Evolutionary conservation across 768 basidiomycete species (phyloP).

Genomic region (Amanita rimosa): DNA sequence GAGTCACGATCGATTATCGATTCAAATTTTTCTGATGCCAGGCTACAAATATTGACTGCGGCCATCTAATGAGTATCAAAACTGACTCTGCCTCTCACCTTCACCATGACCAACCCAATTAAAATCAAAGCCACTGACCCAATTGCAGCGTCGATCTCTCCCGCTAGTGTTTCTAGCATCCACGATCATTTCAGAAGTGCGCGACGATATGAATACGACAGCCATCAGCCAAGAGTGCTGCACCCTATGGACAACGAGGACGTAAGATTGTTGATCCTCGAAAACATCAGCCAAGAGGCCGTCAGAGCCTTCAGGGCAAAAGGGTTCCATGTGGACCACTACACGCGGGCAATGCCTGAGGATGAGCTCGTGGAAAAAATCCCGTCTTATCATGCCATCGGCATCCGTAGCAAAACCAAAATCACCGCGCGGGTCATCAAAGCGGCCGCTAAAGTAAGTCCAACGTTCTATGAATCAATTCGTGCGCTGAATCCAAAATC

Average conservation of each 20-base stretch:
- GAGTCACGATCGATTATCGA: background rate
- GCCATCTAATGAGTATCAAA: background rate
- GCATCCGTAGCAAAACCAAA: conserved; percentile 96
- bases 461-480: background rate
- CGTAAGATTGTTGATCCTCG: conserved; percentile 75
- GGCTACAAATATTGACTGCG: conserved; percentile 8
- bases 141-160: conserved; percentile 45
- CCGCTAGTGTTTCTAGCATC: conserved; percentile 26
- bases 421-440: conserved; percentile 86
- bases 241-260: conserved; percentile 78
- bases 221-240: conserved; percentile 57
- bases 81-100: conserved; percentile 1
- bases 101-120: conserved; percentile 38
- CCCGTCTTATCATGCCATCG: conserved; percentile 82
- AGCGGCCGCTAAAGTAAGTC: conserved; percentile 69
- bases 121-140: conserved; percentile 21
- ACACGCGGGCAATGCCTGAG: conserved; percentile 78
- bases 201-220: conserved; percentile 25
- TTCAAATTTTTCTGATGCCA: conserved; percentile 1
- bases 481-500: background rate
- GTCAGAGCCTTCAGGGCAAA: conserved; percentile 67
- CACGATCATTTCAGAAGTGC: conserved; percentile 30
- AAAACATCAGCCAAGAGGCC: conserved; percentile 92
- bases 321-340: conserved; percentile 90
- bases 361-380: conserved; percentile 84